A percentile compares a stretch with the other conserved stretches of the same genome.
Conservation (phyloP, 345 rosid species). For the Dimocarpus longan region DNA sequence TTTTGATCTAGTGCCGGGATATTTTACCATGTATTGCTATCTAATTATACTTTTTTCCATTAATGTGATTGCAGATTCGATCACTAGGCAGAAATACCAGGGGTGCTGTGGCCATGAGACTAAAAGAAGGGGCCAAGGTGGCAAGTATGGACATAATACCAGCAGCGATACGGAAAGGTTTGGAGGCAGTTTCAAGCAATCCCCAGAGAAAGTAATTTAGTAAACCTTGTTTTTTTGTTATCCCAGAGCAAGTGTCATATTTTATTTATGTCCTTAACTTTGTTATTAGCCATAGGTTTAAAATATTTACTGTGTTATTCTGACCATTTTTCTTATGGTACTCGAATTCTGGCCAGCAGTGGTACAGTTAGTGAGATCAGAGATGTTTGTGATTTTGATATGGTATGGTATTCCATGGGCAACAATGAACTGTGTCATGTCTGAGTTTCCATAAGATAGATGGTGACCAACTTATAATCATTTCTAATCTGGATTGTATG, state of each 20-base stretch:
- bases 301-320: not conserved
- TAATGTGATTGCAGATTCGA: constrained; percentile 60
- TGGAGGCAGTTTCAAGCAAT: constrained; percentile 46
- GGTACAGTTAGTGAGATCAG: not conserved
- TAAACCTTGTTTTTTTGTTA: not conserved
- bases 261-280: not conserved
- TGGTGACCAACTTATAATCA: not conserved
- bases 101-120: constrained; percentile 88
- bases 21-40: not conserved
- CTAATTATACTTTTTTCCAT: not conserved
- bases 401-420: not conserved
- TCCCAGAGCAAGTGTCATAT: not conserved
- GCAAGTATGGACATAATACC: constrained; percentile 94
- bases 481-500: not conserved
- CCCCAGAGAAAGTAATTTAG: constrained; percentile 48
- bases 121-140: constrained; percentile 76
- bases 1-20: not conserved
- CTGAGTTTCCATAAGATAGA: not conserved
- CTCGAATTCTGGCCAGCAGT: not conserved
- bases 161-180: constrained; percentile 52
- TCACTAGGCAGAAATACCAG: constrained; percentile 82
- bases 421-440: not conserved
- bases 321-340: not conserved
- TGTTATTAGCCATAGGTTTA: not conserved
- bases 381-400: not conserved